These are phyloP conservation scores for Naganishia friedmannii DNA, from an alignment of 768 basidiomycete genomes.

Conservation along the genomic window DNA sequence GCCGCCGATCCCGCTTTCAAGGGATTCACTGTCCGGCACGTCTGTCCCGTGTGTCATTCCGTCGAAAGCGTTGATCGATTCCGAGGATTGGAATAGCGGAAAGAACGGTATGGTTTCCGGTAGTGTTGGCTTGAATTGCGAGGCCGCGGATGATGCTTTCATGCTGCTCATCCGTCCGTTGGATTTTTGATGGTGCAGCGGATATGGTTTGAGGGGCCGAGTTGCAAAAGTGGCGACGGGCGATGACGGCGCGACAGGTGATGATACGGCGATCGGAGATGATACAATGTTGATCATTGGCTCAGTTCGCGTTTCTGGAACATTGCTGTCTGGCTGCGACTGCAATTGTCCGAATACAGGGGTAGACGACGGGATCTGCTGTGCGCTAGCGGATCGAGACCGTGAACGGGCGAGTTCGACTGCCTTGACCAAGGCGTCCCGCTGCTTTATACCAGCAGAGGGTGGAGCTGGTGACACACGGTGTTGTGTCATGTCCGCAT, in stretches of 20 bases:
- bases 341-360: background rate
- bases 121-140: slow-evolving; percentile 13
- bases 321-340: background rate
- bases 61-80: slow-evolving; percentile 12
- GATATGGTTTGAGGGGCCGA: slow-evolving; percentile 10
- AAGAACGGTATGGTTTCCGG: slow-evolving; percentile 23
- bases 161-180: slow-evolving; percentile 16
- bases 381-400: slow-evolving; percentile 15
- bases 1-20: slow-evolving; percentile 5
- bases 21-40: slow-evolving; percentile 1
- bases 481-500: background rate
- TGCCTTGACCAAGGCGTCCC: slow-evolving; percentile 33
- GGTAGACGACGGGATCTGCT: slow-evolving; percentile 4
- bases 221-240: slow-evolving; percentile 8
- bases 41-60: background rate
- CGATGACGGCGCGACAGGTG: slow-evolving; percentile 3
- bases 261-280: slow-evolving; percentile 3
- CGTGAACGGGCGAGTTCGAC: slow-evolving; percentile 20
- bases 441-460: slow-evolving; percentile 13
- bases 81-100: slow-evolving; percentile 15
- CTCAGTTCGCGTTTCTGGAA: slow-evolving; percentile 1
- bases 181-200: slow-evolving; percentile 16
- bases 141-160: background rate
- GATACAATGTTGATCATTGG: slow-evolving; percentile 1
- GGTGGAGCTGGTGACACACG: background rate